A percentile compares a stretch with the other conserved stretches of the same genome.
phyloP scores from a whole-genome alignment of 306 rosid species.

The Quillaja saponaria region DNA sequence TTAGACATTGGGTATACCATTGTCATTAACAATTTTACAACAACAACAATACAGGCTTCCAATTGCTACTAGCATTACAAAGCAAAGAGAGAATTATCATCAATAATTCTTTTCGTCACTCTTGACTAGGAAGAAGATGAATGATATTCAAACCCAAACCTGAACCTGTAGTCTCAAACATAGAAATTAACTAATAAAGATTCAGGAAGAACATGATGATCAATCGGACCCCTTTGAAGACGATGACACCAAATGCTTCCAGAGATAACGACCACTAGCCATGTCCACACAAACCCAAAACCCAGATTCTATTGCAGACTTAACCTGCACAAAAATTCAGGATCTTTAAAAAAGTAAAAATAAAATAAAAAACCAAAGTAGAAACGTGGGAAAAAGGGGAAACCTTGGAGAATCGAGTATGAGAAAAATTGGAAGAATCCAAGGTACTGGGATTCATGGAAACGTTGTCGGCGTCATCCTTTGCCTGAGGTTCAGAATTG shows the following conservation, averaged over 20 bases:
- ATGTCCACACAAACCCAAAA: conserved; percentile 88
- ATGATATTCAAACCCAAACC: neutral
- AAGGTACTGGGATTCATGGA: conserved; percentile 32
- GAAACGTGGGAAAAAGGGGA: conserved; percentile 15
- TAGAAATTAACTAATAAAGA: neutral
- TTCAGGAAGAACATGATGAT: conserved; percentile 16
- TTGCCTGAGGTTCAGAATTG: conserved; percentile 51
- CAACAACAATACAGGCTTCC: conserved; percentile 38
- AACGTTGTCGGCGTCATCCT: conserved; percentile 16
- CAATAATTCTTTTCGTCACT: neutral
- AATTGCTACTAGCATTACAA: conserved; percentile 38
- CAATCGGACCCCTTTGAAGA: conserved; percentile 53
- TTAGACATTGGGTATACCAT: neutral
- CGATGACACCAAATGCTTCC: conserved; percentile 71
- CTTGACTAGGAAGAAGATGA: conserved; percentile 7
- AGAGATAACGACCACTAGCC: conserved; percentile 93
- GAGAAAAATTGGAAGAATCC: conserved; percentile 42
- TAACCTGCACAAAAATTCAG: conserved; percentile 42
- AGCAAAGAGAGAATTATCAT: conserved; percentile 24
- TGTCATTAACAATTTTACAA: conserved; percentile 5
- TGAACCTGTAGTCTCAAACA: neutral
- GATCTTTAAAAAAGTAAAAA: conserved; percentile 1
- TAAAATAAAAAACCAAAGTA: conserved; percentile 21
- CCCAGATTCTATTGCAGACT: conserved; percentile 60
- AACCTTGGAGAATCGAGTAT: conserved; percentile 35